Evolutionary conservation across 148 eudicot genomes (phyloP).

Genomic region (Rhododendron vialii): DNA sequence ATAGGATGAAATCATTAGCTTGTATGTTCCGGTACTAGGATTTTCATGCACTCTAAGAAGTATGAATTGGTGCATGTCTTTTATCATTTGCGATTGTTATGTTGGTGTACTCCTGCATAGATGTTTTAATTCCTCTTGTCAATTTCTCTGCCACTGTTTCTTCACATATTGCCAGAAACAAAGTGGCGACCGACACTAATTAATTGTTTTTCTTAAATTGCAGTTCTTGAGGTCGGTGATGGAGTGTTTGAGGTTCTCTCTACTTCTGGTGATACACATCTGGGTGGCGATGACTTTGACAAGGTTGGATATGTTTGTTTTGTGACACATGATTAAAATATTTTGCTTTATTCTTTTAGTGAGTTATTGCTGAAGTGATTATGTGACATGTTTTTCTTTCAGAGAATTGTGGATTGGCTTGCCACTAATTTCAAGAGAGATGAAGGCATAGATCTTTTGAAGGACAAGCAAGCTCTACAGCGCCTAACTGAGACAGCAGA

Average conservation of each 20-base stretch:
- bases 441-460: conserved; percentile 90
- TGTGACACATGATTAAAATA: background rate
- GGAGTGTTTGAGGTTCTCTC: conserved; percentile 99
- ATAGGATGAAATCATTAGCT: background rate
- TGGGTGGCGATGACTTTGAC: conserved; percentile 99
- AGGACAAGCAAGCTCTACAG: conserved; percentile 98
- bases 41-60: background rate
- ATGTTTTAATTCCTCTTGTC: background rate
- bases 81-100: background rate
- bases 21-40: background rate
- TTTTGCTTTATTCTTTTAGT: background rate
- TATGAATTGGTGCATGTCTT: background rate
- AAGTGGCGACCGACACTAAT: no score
- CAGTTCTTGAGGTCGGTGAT: conserved; percentile 98
- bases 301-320: conserved; percentile 43
- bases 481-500: conserved; percentile 94
- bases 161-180: background rate
- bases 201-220: background rate
- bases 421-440: conserved; percentile 72
- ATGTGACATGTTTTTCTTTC: conserved; percentile 9
- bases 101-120: background rate
- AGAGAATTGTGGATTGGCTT: conserved; percentile 98
- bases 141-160: background rate
- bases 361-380: background rate
- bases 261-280: conserved; percentile 95